Evolutionary conservation across 1,139 yeast genomes (phyloP), one percentile per base, ranked within the genome.

Genomic region (Entelexis sorbosivorans): DNA sequence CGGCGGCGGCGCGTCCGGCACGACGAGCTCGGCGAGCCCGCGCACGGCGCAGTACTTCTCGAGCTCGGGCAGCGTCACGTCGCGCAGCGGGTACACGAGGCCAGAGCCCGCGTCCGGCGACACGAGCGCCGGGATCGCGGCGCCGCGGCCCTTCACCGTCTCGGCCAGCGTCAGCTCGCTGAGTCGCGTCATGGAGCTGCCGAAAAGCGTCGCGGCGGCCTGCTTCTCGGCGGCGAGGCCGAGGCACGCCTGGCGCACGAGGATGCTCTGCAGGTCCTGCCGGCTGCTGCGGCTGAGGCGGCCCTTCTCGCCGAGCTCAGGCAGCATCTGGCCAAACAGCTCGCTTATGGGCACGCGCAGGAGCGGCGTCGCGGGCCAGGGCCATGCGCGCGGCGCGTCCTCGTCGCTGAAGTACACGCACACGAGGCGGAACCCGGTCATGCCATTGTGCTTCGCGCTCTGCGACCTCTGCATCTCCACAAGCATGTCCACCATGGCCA

Each of bases 141-240:
- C 73, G 0, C 97, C 97, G 56, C 96, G 75, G 9, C 98, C 98
- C 61, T 83, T 85, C n/a, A 89, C 89, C 0, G 95, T 82, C 52
- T 83, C 69, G 0, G 95, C 75, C 32, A 91, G 72, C 24, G 86
- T 79, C 53, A 81, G 81, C 59, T 83, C 87, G 1, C 97, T 95
- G 16, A 89, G 64, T 49, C 81, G 74, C 1, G 95, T 84, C 89
- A 86, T 85, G 19, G 86, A 79, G 62, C 83, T 85, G 0, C 93
- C 87, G 2, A 87, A 56, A 1, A 88, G 70, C 5, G 84, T 76
- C 32, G 53, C 55, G 9, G 64, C 54, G 11, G 59, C 29, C 59
- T 49, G 29, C 47, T 52, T 7, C 11, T 20, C 34, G 10, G 33
- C 29, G 6, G 60, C 60, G 3, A 48, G n/a, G 2, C 34, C 22